Percentiles rank a stretch among this genome's conserved stretches.
Conservation (phyloP, 129 eudicot species). For the Silybum marianum region DNA sequence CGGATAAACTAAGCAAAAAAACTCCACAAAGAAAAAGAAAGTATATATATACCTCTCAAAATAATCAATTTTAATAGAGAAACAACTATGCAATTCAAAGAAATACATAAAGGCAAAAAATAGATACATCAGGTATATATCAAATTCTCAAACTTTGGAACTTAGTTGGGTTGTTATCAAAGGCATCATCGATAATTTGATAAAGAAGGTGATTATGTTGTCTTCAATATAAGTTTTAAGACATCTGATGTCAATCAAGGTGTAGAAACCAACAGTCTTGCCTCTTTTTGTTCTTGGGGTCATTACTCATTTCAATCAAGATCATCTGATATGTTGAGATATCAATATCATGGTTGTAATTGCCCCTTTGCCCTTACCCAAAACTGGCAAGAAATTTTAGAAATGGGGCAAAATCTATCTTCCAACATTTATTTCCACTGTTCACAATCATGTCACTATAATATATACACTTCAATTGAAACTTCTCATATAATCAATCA, state of each 20-base stretch:
- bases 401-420: not conserved
- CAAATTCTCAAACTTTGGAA: not conserved
- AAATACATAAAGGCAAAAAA: not conserved
- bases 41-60: not conserved
- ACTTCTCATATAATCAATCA: slow-evolving; percentile 14
- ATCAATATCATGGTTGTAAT: not conserved
- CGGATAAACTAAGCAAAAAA: not conserved
- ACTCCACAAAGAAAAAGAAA: not conserved
- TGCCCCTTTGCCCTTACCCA: not conserved
- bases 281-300: not conserved
- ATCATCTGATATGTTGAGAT: not conserved
- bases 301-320: slow-evolving; percentile 1
- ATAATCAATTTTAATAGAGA: not conserved
- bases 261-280: not conserved
- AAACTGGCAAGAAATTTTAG: not conserved
- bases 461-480: not conserved
- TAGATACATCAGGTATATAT: not conserved
- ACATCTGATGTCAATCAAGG: not conserved
- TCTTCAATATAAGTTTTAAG: not conserved
- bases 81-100: not conserved
- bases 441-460: slow-evolving; percentile 1
- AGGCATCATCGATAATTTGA: not conserved
- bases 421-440: slow-evolving; percentile 7
- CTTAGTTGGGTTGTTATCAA: not conserved
- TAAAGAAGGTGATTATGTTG: not conserved